phyloP scores from a whole-genome alignment of 352 stramenopile genomes.

The Phytophthora crassamura region DNA sequence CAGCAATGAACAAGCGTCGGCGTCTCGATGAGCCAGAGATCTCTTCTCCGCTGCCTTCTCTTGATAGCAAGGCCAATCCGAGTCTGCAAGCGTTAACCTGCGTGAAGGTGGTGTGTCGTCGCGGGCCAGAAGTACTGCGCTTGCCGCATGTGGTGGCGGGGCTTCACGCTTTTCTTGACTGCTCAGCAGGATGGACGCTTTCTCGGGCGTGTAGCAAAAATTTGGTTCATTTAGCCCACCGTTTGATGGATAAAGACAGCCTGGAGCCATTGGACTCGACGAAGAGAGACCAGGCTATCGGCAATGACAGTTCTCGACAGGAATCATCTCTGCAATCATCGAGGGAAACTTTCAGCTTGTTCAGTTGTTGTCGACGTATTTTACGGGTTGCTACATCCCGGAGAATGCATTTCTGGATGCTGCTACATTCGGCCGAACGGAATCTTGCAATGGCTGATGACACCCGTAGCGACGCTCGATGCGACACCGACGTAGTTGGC shows the following conservation, averaged over 20 bases:
- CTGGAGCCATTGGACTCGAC: background rate
- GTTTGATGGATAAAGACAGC: background rate
- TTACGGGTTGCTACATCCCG: background rate
- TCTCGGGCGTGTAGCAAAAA: background rate
- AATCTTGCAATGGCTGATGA: background rate
- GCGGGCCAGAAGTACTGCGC: background rate
- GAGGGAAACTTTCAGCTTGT: background rate
- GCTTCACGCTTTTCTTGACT: background rate
- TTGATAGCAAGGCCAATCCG: too few species aligned
- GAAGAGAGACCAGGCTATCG: background rate
- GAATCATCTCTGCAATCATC: background rate
- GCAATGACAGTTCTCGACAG: background rate
- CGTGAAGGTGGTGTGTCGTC: too few species aligned
- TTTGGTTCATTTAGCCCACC: background rate
- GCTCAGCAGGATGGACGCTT: background rate
- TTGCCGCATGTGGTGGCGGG: background rate
- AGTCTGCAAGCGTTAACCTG: too few species aligned
- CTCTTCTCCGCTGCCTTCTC: too few species aligned
- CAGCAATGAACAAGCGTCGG: too few species aligned
- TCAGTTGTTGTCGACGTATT: conserved; percentile 1
- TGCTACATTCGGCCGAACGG: background rate
- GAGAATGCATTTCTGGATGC: background rate
- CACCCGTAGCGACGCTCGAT: background rate
- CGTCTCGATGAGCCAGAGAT: too few species aligned
- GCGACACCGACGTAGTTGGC: background rate